Conservation (phyloP, 1,139 yeast genomes). For the Debaryomyces subglobosus region DNA sequence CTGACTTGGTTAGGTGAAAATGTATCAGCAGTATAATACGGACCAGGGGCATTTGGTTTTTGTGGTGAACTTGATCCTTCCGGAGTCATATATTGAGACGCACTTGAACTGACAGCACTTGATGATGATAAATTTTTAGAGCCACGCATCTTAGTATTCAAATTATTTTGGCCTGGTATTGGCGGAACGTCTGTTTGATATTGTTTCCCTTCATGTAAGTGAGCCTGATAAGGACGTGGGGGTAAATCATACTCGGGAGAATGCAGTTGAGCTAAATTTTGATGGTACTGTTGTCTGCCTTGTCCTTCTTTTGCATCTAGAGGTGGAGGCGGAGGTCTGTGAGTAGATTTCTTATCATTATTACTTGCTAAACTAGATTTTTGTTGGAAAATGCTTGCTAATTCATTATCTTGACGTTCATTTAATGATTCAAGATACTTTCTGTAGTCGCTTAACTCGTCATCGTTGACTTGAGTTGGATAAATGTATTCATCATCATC, state of each 20-base stretch:
- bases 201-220: slow-evolving; percentile 7
- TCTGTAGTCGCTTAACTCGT: slow-evolving; percentile 14
- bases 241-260: neutral
- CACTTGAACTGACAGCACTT: slow-evolving; percentile 5
- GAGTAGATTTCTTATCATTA: slow-evolving; percentile 2
- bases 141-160: neutral
- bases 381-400: slow-evolving; percentile 8
- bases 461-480: slow-evolving; percentile 14
- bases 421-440: slow-evolving; percentile 13
- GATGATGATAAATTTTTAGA: neutral
- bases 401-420: slow-evolving; percentile 14
- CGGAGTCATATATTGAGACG: slow-evolving; percentile 4
- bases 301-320: slow-evolving; percentile 1
- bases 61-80: slow-evolving; percentile 2
- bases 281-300: neutral
- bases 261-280: neutral
- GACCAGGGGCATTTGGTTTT: neutral
- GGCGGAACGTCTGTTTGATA: slow-evolving; percentile 9
- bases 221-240: slow-evolving; percentile 6
- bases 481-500: slow-evolving; percentile 13
- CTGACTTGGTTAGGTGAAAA: neutral
- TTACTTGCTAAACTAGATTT: slow-evolving; percentile 4
- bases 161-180: slow-evolving; percentile 7
- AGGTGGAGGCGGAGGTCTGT: slow-evolving; percentile 22
- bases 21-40: neutral